Evolutionary conservation across 225 moss, liverwort and hornwort genomes (phyloP), one percentile per base, ranked within the genome.

Genomic region (Marchantia polymorpha): DNA sequence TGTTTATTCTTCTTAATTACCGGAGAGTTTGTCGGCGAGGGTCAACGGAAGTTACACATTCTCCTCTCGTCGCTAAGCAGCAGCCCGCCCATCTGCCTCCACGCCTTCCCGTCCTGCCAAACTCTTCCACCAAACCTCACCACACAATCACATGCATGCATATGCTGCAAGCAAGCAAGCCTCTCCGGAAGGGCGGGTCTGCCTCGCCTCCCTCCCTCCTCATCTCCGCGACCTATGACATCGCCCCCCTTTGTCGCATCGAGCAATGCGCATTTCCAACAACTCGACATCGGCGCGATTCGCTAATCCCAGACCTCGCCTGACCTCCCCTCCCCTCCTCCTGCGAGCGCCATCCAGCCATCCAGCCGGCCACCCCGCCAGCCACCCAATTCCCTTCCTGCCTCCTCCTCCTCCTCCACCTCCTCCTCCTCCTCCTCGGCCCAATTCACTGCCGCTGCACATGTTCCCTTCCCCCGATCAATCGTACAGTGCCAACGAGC

Each of bases 111-210:
- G 59, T 19, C 6, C 7, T 59, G 19, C 59, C 59, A 61, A 61
- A 61, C 61, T 61, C 61, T 7, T 59, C 59, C 61, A 61, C 61
- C 61, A n/a, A 22, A 61, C 61, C 22, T 20, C 61, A 61, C 61
- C 61, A n/a, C 61, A 61, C 61, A 61, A 61, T 61, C 61, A 23
- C 61, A 61, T 61, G 61, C 61, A 61, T 61, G 17, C 59, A 59
- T 59, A 59, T 59, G 61, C 8, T 61, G 61, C n/a, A n/a, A n/a
- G n/a, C n/a, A n/a, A n/a, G n/a, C n/a, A n/a, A n/a, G n/a, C n/a
- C n/a, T n/a, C n/a, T n/a, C n/a, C n/a, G n/a, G n/a, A n/a, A n/a
- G n/a, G n/a, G n/a, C n/a, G n/a, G n/a, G n/a, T n/a, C n/a, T n/a
- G n/a, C 59, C 59, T 59, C 7, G 22, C 59, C 14, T 59, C 16